phyloP scores from a whole-genome alignment of 2,329 filamentous ascomycete genomes.

The Graphilbum ipis-grandicollis region DNA sequence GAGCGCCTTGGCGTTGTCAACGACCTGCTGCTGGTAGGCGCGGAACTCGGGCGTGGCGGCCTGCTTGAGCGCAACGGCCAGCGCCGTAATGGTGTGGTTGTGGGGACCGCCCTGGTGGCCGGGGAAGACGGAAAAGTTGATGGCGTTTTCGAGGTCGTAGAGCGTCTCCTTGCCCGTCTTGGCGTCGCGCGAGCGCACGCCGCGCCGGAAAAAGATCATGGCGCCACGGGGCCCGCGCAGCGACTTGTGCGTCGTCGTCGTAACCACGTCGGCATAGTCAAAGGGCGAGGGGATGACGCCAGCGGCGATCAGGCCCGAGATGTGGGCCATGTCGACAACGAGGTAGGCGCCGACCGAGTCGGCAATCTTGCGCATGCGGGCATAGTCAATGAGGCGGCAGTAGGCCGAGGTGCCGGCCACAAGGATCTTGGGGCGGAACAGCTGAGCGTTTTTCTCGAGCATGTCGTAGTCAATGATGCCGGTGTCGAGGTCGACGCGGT shows the following conservation, averaged over 20 bases:
- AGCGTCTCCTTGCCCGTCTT: conserved; percentile 81
- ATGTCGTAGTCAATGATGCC: conserved; percentile 95
- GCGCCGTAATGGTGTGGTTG: conserved; percentile 98
- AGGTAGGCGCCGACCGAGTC: conserved; percentile 90
- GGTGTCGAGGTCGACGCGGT: conserved; percentile 75
- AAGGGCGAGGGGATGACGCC: conserved; percentile 91
- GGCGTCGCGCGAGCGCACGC: conserved; percentile 72
- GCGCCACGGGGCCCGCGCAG: conserved; percentile 92
- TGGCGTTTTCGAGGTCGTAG: conserved; percentile 88
- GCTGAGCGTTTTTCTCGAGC: conserved; percentile 72
- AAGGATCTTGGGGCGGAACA: conserved; percentile 92
- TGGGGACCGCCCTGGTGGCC: conserved; percentile 97
- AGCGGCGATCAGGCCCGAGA: conserved; percentile 86
- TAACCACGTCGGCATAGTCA: conserved; percentile 84
- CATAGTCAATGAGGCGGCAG: conserved; percentile 95
- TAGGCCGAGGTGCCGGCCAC: conserved; percentile 96
- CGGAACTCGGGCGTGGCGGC: conserved; percentile 81
- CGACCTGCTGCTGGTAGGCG: conserved; percentile 81
- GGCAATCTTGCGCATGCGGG: conserved; percentile 87
- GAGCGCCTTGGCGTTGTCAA: conserved; percentile 84
- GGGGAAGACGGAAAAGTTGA: conserved; percentile 98
- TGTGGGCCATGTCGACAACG: conserved; percentile 96
- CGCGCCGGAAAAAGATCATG: conserved; percentile 99
- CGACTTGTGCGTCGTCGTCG: conserved; percentile 98
- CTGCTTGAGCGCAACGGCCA: conserved; percentile 90